Evolutionary conservation across 202 grass and related monocot genomes (phyloP).

Genomic region (Digitaria exilis): DNA sequence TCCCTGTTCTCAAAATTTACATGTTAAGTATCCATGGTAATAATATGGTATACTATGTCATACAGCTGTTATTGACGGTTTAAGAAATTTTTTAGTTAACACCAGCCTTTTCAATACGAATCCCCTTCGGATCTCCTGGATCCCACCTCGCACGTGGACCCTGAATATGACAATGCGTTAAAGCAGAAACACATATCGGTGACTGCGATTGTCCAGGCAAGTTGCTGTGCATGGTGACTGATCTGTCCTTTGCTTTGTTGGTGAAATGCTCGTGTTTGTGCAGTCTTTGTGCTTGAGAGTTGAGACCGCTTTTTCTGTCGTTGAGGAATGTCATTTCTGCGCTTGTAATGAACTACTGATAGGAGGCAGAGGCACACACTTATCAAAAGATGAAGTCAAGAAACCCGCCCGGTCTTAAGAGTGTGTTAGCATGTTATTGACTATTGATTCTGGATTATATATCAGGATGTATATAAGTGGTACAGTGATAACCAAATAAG

Average conservation of each 20-base stretch:
- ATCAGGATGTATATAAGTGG: too few relatives aligned
- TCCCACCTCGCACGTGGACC: constrained; percentile 15
- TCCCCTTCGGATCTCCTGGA: constrained; percentile 6
- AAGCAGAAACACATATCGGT: not conserved
- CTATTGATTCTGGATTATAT: too few relatives aligned
- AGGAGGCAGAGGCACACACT: not conserved
- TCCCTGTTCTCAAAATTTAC: not conserved
- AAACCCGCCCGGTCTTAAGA: too few relatives aligned
- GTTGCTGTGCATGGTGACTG: not conserved
- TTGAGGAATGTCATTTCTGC: not conserved
- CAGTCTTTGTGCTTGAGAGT: not conserved
- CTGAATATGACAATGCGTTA: constrained; percentile 4
- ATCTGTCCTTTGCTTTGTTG: not conserved
- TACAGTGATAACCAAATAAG: too few relatives aligned
- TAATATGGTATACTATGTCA: not conserved
- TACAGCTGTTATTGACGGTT: not conserved
- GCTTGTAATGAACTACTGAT: not conserved
- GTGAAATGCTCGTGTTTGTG: not conserved
- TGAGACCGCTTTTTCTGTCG: not conserved
- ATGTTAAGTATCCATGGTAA: not conserved
- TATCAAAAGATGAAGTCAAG: too few relatives aligned
- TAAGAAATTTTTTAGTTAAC: not conserved
- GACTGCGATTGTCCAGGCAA: not conserved
- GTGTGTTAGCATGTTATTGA: too few relatives aligned
- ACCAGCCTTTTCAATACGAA: not conserved